Conservation (phyloP, 306 rosid species). For the Trifolium pratense region DNA sequence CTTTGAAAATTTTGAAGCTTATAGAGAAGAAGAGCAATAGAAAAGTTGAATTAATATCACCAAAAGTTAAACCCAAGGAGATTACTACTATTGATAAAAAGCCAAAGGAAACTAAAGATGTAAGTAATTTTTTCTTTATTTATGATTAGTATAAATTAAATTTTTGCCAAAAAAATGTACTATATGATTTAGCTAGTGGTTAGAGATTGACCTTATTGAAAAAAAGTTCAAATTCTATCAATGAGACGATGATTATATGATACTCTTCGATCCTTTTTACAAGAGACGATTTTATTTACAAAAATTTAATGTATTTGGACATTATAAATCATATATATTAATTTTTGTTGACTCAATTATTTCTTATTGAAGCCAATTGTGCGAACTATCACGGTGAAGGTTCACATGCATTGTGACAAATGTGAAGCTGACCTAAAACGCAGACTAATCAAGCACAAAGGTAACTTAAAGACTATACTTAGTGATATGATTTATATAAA, state of each 20-base stretch:
- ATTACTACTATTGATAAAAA: conserved; percentile 31
- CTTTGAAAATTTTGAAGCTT: conserved; percentile 56
- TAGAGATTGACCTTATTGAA: no score
- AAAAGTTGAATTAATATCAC: conserved; percentile 78
- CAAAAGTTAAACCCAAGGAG: conserved; percentile 64
- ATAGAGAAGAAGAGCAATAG: conserved; percentile 63
- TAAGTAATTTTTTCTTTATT: conserved; percentile 36
- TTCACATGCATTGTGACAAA: conserved; percentile 79
- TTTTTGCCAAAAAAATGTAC: no score
- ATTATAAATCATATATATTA: no score
- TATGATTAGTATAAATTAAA: no score
- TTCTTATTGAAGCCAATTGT: conserved; percentile 62
- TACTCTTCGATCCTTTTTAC: no score
- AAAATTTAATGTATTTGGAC: no score
- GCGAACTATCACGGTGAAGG: conserved; percentile 64
- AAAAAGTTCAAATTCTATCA: no score
- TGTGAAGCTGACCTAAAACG: conserved; percentile 75
- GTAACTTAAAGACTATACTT: conserved; percentile 28
- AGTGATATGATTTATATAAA: not conserved
- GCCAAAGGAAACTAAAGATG: conserved; percentile 62
- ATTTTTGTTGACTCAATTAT: no score
- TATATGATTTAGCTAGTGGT: no score
- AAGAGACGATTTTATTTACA: no score
- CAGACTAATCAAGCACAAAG: conserved; percentile 67
- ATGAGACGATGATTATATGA: no score